Evolutionary conservation across 75 land plant genomes (phyloP), one percentile per base, ranked within the genome.

Genomic region (Adiantum capillusveneris): DNA sequence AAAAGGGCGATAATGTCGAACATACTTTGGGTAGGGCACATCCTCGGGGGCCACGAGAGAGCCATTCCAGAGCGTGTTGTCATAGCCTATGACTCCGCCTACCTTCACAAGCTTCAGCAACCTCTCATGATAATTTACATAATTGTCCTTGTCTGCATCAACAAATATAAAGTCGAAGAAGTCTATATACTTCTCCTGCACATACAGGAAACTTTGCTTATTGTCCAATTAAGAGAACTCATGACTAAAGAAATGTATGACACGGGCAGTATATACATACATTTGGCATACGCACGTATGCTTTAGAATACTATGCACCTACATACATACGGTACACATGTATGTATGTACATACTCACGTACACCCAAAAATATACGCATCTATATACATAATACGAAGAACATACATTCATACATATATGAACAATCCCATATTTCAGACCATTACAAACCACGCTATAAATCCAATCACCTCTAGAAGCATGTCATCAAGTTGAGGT

Each of bases 1-100:
- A 71, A 64, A 66, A 54, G 65, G 56, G 16, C 71, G 65, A 60
- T 61, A 59, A 34, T 70, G 60, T 5, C 63, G 60, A 30, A 84
- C 39, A 36, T 69, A 66, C 64, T 84, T 75, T 25, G 65, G 63
- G 27, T 72, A 19, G 0, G 71, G 74, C 0, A 72, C 79, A 41
- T 77, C 75, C 24, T 72, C 65, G 0, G 63, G 75, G 19, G 70
- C 71, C 18, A 73, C 90, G 28, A 88, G 77, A 0, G 82, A 73
- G 9, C 94, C 94, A 46, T 65, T 66, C 94, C 94, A 88, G 11
- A 86, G 81, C 0, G 94, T 88, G 70, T 88, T 88, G 76, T 88
- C 94, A 49, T 88, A 88, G 26, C 68, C 94, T 28, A 88, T 83
- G 26, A 88, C 54, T 13, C 94, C 94, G 20, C 90, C 90, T 31